Evolutionary conservation across 2,329 filamentous ascomycete genomes (phyloP), one percentile per base, ranked within the genome.

Genomic region (Apiospora marii): DNA sequence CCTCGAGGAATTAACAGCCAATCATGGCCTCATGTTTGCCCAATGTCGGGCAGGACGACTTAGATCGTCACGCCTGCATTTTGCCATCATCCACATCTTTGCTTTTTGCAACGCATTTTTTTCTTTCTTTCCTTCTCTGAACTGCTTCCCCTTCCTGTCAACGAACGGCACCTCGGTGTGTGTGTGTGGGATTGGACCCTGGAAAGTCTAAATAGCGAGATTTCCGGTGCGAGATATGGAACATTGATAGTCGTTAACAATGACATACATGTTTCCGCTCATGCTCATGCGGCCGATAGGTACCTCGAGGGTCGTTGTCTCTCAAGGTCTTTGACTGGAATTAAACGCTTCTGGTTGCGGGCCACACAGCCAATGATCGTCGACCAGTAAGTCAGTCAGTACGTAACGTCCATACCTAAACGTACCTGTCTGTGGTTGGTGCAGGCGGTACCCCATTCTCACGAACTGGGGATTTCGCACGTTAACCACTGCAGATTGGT

Each of bases 1-100:
- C 53, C 71, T 44, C 22, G 48, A 72, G 53, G 67, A 68, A 61
- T 30, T 58, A n/a, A 24, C 49, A 61, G 44, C 69, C 72, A 71
- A 73, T 69, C 68, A 71, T 30, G 44, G 14, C 34, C 5, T 19
- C 30, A 22, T 37, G 58, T 64, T 41, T 64, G 10, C 58, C 58
- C 34, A 41, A 41, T 64, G 53, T 61, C 53, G 53, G 53, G 53
- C 53, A 61, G 53, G 53, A 41, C 24, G 58, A 64, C 44, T n/a
- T n/a, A 13, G 67, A 49, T 69, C 44, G 67, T 69, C 43, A 12
- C 44, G 44, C 67, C 67, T 49, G 67, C 67, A 68, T 68, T n/a
- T 49, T 7, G 67, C 24, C 43, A 49, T 68, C 43, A 14, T 24
- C 67, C 67, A 49, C 67, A 69, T 27, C 37, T 49, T 46, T 46